A percentile compares a stretch with the other conserved stretches of the same genome.
Evolutionary conservation across 108 stramenopile species (phyloP).

Genomic region (Cyclotella baltica): DNA sequence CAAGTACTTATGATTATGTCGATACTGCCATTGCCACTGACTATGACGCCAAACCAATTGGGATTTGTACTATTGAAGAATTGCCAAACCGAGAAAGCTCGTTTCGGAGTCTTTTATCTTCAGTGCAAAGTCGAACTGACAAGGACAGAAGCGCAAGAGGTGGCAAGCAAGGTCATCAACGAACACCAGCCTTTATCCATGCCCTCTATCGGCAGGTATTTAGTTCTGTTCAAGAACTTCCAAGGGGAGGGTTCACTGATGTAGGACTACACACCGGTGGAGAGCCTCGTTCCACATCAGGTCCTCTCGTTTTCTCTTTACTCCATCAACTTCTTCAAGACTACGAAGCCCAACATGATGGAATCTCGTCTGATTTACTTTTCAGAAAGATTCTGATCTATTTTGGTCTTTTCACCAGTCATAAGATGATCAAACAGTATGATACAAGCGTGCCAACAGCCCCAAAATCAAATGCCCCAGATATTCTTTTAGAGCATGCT

Average conservation of each 20-base stretch:
- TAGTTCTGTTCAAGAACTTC: not conserved
- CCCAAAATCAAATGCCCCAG: conserved; percentile 20
- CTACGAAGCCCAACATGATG: not conserved
- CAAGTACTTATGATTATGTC: conserved; percentile 15
- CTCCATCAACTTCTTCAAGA: conserved; percentile 22
- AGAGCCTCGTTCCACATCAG: conserved; percentile 11
- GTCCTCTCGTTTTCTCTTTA: conserved; percentile 26
- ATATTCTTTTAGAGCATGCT: conserved; percentile 32
- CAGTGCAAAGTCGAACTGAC: conserved; percentile 20
- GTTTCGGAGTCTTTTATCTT: conserved; percentile 7
- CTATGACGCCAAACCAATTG: conserved; percentile 35
- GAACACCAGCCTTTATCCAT: conserved; percentile 45
- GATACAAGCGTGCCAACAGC: not conserved
- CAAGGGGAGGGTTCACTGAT: conserved; percentile 45
- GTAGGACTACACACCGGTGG: conserved; percentile 52
- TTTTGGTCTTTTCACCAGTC: conserved; percentile 25
- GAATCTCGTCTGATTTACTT: conserved; percentile 13
- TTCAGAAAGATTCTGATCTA: conserved; percentile 30
- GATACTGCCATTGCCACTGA: conserved; percentile 20
- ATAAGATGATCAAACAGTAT: conserved; percentile 18
- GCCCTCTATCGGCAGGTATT: conserved; percentile 39
- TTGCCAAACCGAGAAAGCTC: not conserved
- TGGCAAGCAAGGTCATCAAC: conserved; percentile 43
- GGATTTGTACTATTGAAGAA: conserved; percentile 10
- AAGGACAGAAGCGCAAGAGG: conserved; percentile 25